phyloP scores from a whole-genome alignment of 2,329 filamentous ascomycete genomes.

The Trichoderma hamatum region DNA sequence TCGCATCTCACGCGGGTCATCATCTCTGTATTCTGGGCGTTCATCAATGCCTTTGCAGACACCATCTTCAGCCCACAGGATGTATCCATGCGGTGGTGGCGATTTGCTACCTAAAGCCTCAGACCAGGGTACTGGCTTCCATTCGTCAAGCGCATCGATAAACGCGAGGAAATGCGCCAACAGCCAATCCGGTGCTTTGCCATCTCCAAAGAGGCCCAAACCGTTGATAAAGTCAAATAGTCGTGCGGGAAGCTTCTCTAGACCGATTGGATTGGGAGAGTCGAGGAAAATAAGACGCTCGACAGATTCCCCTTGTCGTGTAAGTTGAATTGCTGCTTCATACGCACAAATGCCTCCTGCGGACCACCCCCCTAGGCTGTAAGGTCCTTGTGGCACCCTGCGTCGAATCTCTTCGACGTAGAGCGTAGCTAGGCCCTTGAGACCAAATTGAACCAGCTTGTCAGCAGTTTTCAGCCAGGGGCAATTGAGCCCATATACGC shows the following conservation, averaged over 20 bases:
- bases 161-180: constrained; percentile 72
- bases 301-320: constrained; percentile 58
- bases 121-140: constrained; percentile 64
- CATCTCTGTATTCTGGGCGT: constrained; percentile 39
- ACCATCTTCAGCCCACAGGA: constrained; percentile 73
- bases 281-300: constrained; percentile 66
- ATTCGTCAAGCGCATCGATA: constrained; percentile 68
- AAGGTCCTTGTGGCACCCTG: constrained; percentile 69
- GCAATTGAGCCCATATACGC: constrained; percentile 58
- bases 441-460: constrained; percentile 36
- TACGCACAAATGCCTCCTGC: constrained; percentile 73
- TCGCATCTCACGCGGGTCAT: constrained; percentile 49
- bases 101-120: constrained; percentile 39
- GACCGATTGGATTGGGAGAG: constrained; percentile 64
- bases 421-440: constrained; percentile 48
- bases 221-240: constrained; percentile 72
- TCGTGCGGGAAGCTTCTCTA: constrained; percentile 63
- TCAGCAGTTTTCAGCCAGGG: constrained; percentile 65
- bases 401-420: constrained; percentile 66
- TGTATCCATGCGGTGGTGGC: constrained; percentile 61
- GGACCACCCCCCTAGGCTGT: constrained; percentile 72
- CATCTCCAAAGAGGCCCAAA: constrained; percentile 69
- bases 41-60: constrained; percentile 67
- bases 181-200: constrained; percentile 69
- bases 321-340: constrained; percentile 64